Evolutionary conservation across 805 yeast genomes (phyloP), one percentile per base, ranked within the genome.

Genomic region (Cyberlindnera mycetangii): DNA sequence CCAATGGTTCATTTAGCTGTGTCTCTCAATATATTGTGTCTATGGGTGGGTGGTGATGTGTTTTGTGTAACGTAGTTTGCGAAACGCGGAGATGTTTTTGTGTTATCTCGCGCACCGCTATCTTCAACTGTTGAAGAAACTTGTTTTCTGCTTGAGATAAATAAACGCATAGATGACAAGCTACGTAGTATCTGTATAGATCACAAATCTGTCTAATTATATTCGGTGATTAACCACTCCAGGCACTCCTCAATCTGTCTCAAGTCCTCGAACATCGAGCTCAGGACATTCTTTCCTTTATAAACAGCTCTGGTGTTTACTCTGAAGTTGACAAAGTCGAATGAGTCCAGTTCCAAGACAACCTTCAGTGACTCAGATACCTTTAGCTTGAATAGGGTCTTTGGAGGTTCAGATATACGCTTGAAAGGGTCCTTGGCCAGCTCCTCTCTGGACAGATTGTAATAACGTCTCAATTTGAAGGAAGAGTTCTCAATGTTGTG

Each of bases 241-340:
- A 80, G 56, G 52, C 84, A 78, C 53, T 79, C 81, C 40, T 74
- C 77, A 5, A 78, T 62, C 33, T 76, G 83, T 34, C 68, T 59
- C 30, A 75, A 62, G 42, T 79, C 83, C 44, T 69, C 75, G 51
- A 79, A 78, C 14, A 56, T 62, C 7, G 75, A 69, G 49, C 70
- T 74, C 37, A 79, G 58, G 6, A 78, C 67, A 34, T 66, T 69
- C 27, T 58, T 53, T 1, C 70, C 61, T 8, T 48, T 49, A 11
- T 25, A 38, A 11, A 25, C 32, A 1, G 55, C 60, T n/a, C 45
- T 44, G 7, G 50, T 24, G 20, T 50, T 44, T 17, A 54, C 43
- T 5, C 41, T 31, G 32, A 42, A 50, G 44, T 55, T 56, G 6
- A 59, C 55, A 19, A 44, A 59, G 37, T 59, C 62, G 18, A 50